These are phyloP conservation scores for Berberis thunbergii DNA, from an alignment of 164 flowering plant genomes.

Conservation along the genomic window DNA sequence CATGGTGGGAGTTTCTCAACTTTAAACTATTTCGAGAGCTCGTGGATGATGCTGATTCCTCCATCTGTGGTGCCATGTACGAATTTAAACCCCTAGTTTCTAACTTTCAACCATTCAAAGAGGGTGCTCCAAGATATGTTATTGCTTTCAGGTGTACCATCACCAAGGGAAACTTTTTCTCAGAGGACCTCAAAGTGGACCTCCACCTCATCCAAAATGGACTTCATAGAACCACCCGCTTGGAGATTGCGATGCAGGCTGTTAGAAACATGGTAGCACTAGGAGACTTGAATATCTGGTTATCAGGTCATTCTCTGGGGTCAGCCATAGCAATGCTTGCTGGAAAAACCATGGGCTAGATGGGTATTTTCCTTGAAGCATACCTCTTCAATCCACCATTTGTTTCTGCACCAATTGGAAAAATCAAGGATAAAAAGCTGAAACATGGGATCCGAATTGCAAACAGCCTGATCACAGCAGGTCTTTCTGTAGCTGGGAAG, in stretches of 20 bases:
- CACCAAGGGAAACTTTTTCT: conserved; percentile 46
- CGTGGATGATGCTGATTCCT: conserved; percentile 56
- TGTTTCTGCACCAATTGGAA: conserved; percentile 63
- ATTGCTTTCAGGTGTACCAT: conserved; percentile 86
- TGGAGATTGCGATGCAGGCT: conserved; percentile 57
- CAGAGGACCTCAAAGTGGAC: conserved; percentile 57
- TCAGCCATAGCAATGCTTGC: conserved; percentile 79
- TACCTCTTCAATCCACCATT: conserved; percentile 89
- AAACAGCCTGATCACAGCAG: conserved; percentile 40
- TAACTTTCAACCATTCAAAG: conserved; percentile 1
- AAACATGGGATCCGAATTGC: conserved; percentile 63
- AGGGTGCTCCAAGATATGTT: conserved; percentile 40
- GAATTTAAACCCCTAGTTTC: conserved; percentile 29
- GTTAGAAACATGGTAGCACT: conserved; percentile 41
- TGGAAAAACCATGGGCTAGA: conserved; percentile 77
- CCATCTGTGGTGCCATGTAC: conserved; percentile 74
- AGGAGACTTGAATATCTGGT: conserved; percentile 50
- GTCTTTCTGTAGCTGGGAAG: too few relatives aligned
- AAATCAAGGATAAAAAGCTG: conserved; percentile 48
- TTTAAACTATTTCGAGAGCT: conserved; percentile 40
- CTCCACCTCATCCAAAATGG: conserved; percentile 44
- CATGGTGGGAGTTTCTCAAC: conserved; percentile 79
- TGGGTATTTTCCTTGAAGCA: conserved; percentile 46
- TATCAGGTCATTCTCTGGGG: conserved; percentile 92
- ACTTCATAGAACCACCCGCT: conserved; percentile 63